A percentile compares a stretch with the other conserved stretches of the same genome.
phyloP scores from a whole-genome alignment of 805 yeast genomes.

The Yarrowia sp. region DNA sequence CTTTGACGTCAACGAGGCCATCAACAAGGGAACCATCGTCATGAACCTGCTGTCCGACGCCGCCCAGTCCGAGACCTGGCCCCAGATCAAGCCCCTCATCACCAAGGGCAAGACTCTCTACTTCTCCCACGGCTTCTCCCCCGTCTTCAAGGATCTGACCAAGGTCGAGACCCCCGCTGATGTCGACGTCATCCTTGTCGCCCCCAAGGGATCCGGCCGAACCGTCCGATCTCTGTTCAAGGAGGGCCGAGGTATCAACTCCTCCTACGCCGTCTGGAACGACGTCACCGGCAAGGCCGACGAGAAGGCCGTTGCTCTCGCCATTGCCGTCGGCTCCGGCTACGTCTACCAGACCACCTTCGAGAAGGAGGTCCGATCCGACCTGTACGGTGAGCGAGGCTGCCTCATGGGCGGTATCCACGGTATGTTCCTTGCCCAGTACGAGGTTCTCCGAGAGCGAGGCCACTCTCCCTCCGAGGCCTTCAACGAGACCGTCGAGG shows the following conservation, averaged over 20 bases:
- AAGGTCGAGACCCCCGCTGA: conserved; percentile 92
- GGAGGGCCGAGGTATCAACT: conserved; percentile 99
- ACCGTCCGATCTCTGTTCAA: conserved; percentile 98
- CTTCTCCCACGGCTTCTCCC: conserved; percentile 99
- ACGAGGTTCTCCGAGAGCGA: conserved; percentile 98
- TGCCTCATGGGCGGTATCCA: conserved; percentile 99
- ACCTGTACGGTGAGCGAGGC: conserved; percentile 99
- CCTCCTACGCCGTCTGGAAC: conserved; percentile 99
- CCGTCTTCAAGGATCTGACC: conserved; percentile 97
- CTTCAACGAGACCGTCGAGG: conserved; percentile 99
- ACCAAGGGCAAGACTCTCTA: conserved; percentile 97
- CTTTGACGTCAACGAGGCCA: conserved; percentile 93
- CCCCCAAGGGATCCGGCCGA: conserved; percentile 99
- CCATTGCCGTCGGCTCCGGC: conserved; percentile 99
- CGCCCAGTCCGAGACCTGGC: conserved; percentile 99
- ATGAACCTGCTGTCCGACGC: conserved; percentile 99
- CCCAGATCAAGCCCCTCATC: conserved; percentile 77
- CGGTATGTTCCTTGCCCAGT: conserved; percentile 99
- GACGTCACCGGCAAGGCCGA: conserved; percentile 98
- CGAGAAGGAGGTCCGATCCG: conserved; percentile 98
- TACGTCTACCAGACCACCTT: conserved; percentile 99
- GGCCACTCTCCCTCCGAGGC: conserved; percentile 99
- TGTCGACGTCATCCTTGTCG: conserved; percentile 96
- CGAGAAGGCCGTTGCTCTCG: conserved; percentile 97
- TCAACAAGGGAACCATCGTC: conserved; percentile 84